phyloP scores from a whole-genome alignment of 768 basidiomycete genomes.

The Tulasnella sp. region DNA sequence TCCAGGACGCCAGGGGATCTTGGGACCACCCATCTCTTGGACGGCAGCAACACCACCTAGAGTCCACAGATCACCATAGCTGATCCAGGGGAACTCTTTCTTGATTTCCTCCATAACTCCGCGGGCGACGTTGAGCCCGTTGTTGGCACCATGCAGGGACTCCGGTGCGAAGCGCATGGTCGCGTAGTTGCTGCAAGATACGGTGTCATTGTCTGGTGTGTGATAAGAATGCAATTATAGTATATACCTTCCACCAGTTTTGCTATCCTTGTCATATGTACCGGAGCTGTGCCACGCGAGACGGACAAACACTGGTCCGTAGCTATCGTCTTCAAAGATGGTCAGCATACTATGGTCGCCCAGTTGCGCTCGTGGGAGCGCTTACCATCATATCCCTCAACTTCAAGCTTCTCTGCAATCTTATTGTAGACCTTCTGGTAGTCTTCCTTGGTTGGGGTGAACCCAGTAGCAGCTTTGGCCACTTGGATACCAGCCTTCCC shows the following conservation, averaged over 20 bases:
- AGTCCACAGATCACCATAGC: constrained; percentile 95
- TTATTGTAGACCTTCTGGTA: constrained; percentile 95
- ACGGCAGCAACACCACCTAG: constrained; percentile 86
- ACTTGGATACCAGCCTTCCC: constrained; percentile 52
- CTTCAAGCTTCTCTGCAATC: constrained; percentile 67
- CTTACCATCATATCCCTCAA: constrained; percentile 76
- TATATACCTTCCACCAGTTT: constrained; percentile 67
- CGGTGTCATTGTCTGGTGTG: constrained; percentile 13
- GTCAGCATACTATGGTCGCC: not conserved
- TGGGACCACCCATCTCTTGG: constrained; percentile 88
- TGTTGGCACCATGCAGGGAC: constrained; percentile 71
- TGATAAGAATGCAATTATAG: not conserved
- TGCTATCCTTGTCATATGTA: constrained; percentile 73
- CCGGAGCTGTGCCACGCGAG: constrained; percentile 94
- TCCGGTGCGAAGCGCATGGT: constrained; percentile 98
- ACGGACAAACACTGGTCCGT: constrained; percentile 76
- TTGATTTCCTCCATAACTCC: constrained; percentile 78
- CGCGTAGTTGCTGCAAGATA: constrained; percentile 69
- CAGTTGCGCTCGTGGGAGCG: not conserved
- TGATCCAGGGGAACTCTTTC: constrained; percentile 83
- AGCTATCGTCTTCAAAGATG: constrained; percentile 60
- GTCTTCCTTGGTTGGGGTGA: constrained; percentile 69
- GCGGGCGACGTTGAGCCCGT: constrained; percentile 72
- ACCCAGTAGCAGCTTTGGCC: constrained; percentile 54
- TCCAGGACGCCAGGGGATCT: constrained; percentile 88